Conservation (phyloP, 78 protist species). For the Monocercomonoides exilis region DNA sequence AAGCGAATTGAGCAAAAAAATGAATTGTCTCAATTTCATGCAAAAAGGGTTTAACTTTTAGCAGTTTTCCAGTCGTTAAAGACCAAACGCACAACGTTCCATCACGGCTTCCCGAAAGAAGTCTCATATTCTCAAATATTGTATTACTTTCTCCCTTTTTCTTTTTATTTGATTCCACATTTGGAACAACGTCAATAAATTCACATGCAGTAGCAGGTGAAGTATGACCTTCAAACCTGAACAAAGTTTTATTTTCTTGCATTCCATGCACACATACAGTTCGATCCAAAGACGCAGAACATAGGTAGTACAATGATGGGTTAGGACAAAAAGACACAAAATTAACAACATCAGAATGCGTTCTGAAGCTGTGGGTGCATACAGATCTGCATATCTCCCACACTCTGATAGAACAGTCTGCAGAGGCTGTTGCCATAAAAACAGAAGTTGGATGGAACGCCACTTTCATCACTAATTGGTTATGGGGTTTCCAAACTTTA, state of each 20-base stretch:
- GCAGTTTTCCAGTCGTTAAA: neutral
- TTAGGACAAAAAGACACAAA: neutral
- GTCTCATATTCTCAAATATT: too few relatives aligned
- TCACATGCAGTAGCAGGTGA: neutral
- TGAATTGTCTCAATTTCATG: neutral
- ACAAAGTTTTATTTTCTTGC: neutral
- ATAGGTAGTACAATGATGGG: neutral
- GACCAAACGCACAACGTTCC: neutral
- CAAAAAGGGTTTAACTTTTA: neutral
- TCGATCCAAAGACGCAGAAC: neutral
- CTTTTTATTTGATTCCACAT: too few relatives aligned
- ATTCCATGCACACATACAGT: neutral
- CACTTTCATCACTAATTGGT: neutral
- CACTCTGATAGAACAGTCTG: neutral
- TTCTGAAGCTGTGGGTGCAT: neutral
- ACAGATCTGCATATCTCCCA: neutral
- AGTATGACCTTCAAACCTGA: neutral
- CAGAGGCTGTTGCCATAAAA: conserved; percentile 7
- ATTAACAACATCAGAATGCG: neutral
- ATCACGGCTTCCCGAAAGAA: neutral
- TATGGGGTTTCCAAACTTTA: neutral
- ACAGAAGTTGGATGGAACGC: conserved; percentile 8
- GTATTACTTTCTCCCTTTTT: neutral
- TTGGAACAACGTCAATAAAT: too few relatives aligned
- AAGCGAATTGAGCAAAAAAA: neutral